These are phyloP conservation scores for Athelia sp. DNA, from an alignment of 1,284 basidiomycete genomes.

Conservation along the genomic window DNA sequence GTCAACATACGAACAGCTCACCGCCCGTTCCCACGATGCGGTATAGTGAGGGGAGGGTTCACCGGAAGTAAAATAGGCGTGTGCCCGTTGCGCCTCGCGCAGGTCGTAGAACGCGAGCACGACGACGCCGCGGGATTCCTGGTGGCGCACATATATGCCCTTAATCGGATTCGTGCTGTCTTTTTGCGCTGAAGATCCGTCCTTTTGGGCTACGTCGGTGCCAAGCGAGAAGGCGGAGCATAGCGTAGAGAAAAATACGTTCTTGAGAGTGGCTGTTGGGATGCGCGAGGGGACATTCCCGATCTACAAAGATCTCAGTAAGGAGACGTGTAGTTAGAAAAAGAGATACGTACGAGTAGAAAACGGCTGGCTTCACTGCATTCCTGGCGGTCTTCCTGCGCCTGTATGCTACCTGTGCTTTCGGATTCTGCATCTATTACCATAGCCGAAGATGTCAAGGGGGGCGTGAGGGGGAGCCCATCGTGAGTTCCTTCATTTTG, in stretches of 20 bases:
- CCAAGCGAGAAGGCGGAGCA: constrained; percentile 11
- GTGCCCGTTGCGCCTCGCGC: constrained; percentile 47
- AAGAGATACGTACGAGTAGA: constrained; percentile 29
- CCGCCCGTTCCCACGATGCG: constrained; percentile 14
- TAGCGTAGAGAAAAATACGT: constrained; percentile 21
- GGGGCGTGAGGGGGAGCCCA: too few species aligned
- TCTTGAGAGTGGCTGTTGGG: constrained; percentile 27
- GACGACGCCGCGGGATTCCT: constrained; percentile 42
- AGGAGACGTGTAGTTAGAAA: constrained; percentile 2
- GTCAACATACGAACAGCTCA: constrained; percentile 26
- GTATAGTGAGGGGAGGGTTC: too few species aligned
- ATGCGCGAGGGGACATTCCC: constrained; percentile 29
- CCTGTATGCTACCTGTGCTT: constrained; percentile 25
- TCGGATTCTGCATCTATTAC: constrained; percentile 26
- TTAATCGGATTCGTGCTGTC: constrained; percentile 20
- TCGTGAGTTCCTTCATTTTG: too few species aligned
- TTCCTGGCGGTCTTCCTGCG: background rate
- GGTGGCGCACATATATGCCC: constrained; percentile 47
- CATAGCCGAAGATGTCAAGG: constrained; percentile 37
- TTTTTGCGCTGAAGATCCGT: constrained; percentile 4
- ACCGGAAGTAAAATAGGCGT: constrained; percentile 16
- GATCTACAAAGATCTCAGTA: constrained; percentile 18
- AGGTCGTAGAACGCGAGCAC: constrained; percentile 62
- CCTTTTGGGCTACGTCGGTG: constrained; percentile 1
- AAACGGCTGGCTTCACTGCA: constrained; percentile 32